phyloP scores from a whole-genome alignment of 1,284 basidiomycete species.

The Malassezia nana region DNA sequence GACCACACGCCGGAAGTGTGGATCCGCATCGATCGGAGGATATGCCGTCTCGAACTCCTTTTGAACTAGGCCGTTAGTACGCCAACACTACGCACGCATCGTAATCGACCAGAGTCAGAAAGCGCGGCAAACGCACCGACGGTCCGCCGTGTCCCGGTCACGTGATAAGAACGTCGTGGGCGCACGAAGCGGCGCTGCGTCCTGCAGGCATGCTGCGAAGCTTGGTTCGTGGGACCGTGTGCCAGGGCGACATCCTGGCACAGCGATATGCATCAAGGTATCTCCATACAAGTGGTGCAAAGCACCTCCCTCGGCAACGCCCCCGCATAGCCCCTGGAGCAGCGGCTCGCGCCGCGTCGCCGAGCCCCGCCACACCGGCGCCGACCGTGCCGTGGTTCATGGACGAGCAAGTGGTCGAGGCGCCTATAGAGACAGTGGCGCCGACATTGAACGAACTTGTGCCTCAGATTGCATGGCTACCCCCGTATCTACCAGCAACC shows the following conservation, averaged over 20 bases:
- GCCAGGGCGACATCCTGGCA: background rate
- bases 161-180: background rate
- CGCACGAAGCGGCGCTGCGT: background rate
- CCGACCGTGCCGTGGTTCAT: conserved; percentile 32
- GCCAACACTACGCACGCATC: conserved; percentile 10
- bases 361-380: background rate
- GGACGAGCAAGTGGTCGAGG: conserved; percentile 27
- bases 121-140: background rate
- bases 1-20: conserved; percentile 76
- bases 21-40: conserved; percentile 63
- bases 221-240: background rate
- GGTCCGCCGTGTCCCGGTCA: conserved; percentile 1
- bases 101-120: background rate
- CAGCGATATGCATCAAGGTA: background rate
- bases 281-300: background rate
- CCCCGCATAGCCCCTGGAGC: background rate
- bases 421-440: conserved; percentile 2
- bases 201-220: background rate
- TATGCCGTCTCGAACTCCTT: conserved; percentile 41
- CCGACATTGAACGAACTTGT: background rate
- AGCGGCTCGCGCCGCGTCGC: background rate
- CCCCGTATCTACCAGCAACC: conserved; percentile 12
- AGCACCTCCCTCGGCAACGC: conserved; percentile 1
- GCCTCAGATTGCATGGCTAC: conserved; percentile 13
- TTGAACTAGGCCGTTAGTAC: conserved; percentile 18